Conservation (phyloP, 2,329 filamentous ascomycete genomes). For the Neocatenulostroma microsporum region DNA sequence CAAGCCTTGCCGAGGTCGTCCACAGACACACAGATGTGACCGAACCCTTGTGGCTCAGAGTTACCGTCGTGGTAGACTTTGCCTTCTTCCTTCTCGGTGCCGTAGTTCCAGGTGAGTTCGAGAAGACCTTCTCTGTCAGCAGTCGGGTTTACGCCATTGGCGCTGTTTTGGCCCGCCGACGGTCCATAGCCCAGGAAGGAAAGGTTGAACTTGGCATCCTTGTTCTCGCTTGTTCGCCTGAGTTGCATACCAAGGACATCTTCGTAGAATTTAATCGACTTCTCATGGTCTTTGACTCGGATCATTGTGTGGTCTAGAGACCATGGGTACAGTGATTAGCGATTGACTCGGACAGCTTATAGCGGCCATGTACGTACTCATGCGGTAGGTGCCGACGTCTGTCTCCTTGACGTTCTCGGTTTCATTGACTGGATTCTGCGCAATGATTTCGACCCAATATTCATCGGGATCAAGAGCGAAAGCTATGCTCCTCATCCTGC, state of each 20-base stretch:
- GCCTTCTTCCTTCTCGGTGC: constrained; percentile 73
- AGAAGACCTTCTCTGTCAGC: constrained; percentile 72
- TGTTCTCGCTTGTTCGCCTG: constrained; percentile 62
- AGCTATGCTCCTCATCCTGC: constrained; percentile 78
- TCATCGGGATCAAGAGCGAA: constrained; percentile 59
- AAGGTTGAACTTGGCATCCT: constrained; percentile 69
- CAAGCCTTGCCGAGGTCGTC: constrained; percentile 87
- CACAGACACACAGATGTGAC: constrained; percentile 81
- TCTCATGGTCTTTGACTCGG: constrained; percentile 63
- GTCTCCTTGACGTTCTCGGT: constrained; percentile 66
- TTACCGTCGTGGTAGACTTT: constrained; percentile 94
- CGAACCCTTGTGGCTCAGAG: constrained; percentile 82
- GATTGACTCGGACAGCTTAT: too few species aligned
- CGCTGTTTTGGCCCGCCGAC: constrained; percentile 42
- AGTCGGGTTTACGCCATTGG: constrained; percentile 51
- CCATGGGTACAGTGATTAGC: constrained; percentile 38
- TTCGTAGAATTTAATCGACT: constrained; percentile 47
- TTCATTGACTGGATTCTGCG: constrained; percentile 62
- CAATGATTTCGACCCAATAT: constrained; percentile 67
- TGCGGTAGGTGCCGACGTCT: constrained; percentile 64
- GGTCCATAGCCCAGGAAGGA: constrained; percentile 80
- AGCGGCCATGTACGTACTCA: too few species aligned
- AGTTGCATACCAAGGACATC: constrained; percentile 84
- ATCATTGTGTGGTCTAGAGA: constrained; percentile 83
- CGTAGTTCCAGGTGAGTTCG: constrained; percentile 79